phyloP scores from a whole-genome alignment of 257 asterid genomes.

The Scutellaria galericulata region DNA sequence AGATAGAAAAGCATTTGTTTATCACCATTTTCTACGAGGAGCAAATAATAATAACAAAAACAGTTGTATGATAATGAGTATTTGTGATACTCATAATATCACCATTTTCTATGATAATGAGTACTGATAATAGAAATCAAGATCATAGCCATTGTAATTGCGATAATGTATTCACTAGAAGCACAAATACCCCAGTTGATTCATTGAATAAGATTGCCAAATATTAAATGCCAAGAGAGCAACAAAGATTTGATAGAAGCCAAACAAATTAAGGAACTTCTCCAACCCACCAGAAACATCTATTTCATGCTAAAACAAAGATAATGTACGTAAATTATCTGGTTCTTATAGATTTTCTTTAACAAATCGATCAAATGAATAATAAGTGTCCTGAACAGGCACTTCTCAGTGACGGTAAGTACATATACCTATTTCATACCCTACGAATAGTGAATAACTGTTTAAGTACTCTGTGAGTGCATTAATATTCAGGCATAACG shows the following conservation, averaged over 20 bases:
- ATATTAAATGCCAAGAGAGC: background rate
- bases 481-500: background rate
- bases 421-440: background rate
- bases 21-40: background rate
- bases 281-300: background rate
- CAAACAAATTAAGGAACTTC: no score
- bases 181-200: background rate
- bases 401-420: no score
- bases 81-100: no score
- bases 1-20: background rate
- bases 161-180: background rate
- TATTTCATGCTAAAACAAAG: background rate
- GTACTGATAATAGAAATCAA: background rate
- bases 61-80: background rate
- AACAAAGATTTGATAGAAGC: background rate
- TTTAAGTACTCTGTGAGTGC: no score
- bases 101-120: constrained; percentile 9
- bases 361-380: no score
- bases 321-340: no score
- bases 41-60: background rate
- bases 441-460: background rate
- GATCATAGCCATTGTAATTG: background rate
- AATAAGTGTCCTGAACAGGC: no score
- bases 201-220: background rate
- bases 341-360: no score